phyloP scores from a whole-genome alignment of 805 yeast genomes.

The Cyberlindnera japonica region DNA sequence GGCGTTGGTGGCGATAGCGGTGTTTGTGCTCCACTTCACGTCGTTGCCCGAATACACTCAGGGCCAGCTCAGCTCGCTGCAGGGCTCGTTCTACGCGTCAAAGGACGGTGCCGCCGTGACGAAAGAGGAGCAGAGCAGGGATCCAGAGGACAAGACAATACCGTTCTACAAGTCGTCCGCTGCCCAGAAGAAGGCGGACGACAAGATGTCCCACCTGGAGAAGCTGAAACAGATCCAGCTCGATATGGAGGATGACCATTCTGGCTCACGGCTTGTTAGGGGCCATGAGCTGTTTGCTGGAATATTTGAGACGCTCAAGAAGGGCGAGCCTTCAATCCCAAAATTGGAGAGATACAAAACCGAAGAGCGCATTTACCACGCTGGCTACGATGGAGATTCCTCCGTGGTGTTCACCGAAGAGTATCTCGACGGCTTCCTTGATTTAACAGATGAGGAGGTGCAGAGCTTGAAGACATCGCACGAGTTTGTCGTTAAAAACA shows the following conservation, averaged over 20 bases:
- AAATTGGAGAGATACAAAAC: conserved; percentile 42
- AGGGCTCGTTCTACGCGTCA: conserved; percentile 1
- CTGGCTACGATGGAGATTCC: conserved; percentile 43
- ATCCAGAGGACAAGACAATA: conserved; percentile 21
- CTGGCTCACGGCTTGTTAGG: conserved; percentile 31
- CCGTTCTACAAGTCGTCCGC: conserved; percentile 27
- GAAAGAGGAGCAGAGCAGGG: conserved; percentile 1
- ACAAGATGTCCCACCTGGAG: conserved; percentile 9
- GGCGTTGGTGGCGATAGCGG: conserved; percentile 4
- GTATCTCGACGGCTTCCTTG: conserved; percentile 47
- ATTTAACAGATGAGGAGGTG: conserved; percentile 41
- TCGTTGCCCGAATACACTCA: conserved; percentile 13
- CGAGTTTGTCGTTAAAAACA: conserved; percentile 36
- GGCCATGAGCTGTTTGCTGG: conserved; percentile 41
- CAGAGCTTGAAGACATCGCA: conserved; percentile 46
- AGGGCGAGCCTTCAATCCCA: conserved; percentile 43
- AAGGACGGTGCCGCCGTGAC: background rate
- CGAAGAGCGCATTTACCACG: conserved; percentile 48
- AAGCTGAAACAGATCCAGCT: conserved; percentile 23
- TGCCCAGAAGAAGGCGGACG: conserved; percentile 9
- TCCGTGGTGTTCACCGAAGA: conserved; percentile 48
- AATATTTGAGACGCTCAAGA: conserved; percentile 39
- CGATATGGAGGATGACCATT: conserved; percentile 29
- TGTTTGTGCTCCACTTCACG: conserved; percentile 18
- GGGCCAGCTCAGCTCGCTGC: conserved; percentile 13